phyloP scores from a whole-genome alignment of 371 early-diverging fungal species.

The Mortierella sp. region DNA sequence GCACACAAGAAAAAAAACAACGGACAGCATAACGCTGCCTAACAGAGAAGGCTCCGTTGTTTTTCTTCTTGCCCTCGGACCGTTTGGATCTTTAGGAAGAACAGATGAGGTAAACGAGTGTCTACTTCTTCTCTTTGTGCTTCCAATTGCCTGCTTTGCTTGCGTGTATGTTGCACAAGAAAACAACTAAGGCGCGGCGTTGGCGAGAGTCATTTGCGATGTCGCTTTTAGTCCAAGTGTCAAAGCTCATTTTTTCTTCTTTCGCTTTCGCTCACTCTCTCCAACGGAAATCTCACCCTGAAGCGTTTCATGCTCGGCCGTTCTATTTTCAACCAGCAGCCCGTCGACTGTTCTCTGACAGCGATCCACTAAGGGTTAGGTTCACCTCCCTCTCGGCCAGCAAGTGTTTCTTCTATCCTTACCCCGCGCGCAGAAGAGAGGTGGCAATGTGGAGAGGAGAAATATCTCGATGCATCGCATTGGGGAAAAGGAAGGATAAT shows the following conservation, averaged over 20 bases:
- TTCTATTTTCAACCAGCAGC: conserved; percentile 19
- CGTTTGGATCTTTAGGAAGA: not conserved
- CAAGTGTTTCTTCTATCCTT: not conserved
- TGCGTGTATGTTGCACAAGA: not conserved
- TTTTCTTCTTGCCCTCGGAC: not conserved
- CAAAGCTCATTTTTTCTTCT: not conserved
- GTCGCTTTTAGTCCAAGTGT: not conserved
- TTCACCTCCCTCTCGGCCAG: not conserved
- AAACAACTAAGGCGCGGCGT: not conserved
- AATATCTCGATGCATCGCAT: not conserved
- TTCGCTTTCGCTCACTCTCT: not conserved
- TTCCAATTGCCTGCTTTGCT: not conserved
- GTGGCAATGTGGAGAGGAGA: not conserved
- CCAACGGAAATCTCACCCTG: conserved; percentile 21
- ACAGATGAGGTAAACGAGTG: not conserved
- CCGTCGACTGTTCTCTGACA: not conserved
- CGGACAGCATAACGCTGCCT: not conserved
- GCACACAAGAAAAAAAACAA: not conserved
- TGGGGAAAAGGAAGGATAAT: not conserved
- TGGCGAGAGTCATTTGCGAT: not conserved
- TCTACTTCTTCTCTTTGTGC: not conserved
- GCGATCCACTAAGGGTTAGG: not conserved
- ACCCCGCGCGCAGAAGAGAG: not conserved
- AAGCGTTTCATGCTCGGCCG: conserved; percentile 25
- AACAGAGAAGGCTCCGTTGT: not conserved